Evolutionary conservation across 2,329 filamentous ascomycete genomes (phyloP).

Genomic region (Colletotrichum cuscutae): DNA sequence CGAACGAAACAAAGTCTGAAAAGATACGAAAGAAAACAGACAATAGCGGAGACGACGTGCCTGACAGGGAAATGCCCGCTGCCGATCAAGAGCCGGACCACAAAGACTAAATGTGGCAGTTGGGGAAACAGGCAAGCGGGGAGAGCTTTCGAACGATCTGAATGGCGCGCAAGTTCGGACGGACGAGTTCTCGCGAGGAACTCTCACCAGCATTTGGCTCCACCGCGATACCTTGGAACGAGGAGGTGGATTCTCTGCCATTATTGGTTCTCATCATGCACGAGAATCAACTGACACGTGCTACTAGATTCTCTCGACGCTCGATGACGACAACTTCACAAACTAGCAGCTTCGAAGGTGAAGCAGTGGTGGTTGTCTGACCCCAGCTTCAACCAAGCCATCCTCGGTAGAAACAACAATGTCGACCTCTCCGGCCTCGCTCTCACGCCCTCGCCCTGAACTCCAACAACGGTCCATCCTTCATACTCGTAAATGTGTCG

Average conservation of each 20-base stretch:
- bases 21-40: neutral
- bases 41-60: neutral
- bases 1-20: neutral
- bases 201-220: neutral
- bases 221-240: neutral
- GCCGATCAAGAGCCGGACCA: slow-evolving; percentile 13
- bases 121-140: slow-evolving; percentile 1
- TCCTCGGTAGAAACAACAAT: slow-evolving; percentile 65
- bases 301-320: neutral
- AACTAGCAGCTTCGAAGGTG: neutral
- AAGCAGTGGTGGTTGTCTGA: neutral
- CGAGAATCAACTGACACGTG: neutral
- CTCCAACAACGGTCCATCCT: slow-evolving; percentile 77
- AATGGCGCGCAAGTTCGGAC: slow-evolving; percentile 33
- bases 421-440: slow-evolving; percentile 64
- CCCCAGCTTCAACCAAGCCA: neutral
- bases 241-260: neutral
- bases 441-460: slow-evolving; percentile 53
- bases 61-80: slow-evolving; percentile 13
- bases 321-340: slow-evolving; percentile 24
- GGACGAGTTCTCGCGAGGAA: neutral
- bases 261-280: neutral
- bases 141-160: neutral
- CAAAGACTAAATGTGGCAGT: slow-evolving; percentile 7
- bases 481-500: slow-evolving; percentile 79